Evolutionary conservation across 1,139 yeast species (phyloP).

Genomic region (Diutina mesorugosa): DNA sequence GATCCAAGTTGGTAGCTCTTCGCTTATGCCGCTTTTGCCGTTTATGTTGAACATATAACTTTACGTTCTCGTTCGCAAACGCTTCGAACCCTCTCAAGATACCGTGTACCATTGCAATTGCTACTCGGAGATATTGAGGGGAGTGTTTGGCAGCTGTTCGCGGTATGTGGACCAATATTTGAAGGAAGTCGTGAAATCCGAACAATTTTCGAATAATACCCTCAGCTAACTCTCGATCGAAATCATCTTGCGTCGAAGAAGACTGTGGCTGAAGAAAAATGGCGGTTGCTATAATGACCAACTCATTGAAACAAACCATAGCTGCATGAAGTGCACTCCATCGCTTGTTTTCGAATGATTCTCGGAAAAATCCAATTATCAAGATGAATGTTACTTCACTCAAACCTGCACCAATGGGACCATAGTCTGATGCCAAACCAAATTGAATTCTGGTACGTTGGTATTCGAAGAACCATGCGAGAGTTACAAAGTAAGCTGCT

Average conservation of each 20-base stretch:
- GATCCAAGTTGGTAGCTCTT: conserved; percentile 7
- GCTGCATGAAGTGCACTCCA: conserved; percentile 60
- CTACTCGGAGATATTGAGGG: conserved; percentile 45
- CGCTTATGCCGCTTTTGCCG: conserved; percentile 21
- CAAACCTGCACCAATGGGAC: conserved; percentile 55
- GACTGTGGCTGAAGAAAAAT: conserved; percentile 18
- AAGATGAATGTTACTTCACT: conserved; percentile 54
- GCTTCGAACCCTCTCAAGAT: conserved; percentile 57
- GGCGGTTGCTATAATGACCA: conserved; percentile 45
- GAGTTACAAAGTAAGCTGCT: conserved; percentile 42
- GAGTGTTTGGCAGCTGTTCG: conserved; percentile 56
- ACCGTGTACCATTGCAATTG: conserved; percentile 56
- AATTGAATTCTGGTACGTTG: conserved; percentile 16
- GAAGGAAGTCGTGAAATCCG: conserved; percentile 52
- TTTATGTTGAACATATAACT: conserved; percentile 35
- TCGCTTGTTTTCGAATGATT: conserved; percentile 33
- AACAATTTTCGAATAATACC: conserved; percentile 40
- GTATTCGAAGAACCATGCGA: conserved; percentile 55
- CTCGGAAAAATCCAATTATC: conserved; percentile 42
- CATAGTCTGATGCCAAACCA: conserved; percentile 30
- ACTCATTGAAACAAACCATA: conserved; percentile 55
- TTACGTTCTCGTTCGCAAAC: conserved; percentile 50
- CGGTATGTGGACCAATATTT: conserved; percentile 46
- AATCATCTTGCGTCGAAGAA: conserved; percentile 11
- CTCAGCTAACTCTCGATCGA: conserved; percentile 35